Conservation (phyloP, 768 basidiomycete species). For the Fistulinella prunicolor region DNA sequence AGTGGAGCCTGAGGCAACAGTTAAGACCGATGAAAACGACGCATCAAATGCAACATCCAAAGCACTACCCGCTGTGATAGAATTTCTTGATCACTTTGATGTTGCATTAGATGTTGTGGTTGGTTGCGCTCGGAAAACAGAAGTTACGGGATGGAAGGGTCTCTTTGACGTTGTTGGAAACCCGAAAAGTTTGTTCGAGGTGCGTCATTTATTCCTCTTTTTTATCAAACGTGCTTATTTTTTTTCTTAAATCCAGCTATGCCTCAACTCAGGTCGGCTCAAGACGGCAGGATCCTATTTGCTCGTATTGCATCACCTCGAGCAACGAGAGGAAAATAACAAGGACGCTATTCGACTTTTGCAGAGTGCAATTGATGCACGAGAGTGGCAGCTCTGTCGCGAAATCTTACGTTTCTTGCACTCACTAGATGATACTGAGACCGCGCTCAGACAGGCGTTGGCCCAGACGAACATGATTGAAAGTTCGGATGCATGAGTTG, state of each 20-base stretch:
- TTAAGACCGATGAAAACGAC: conserved; percentile 29
- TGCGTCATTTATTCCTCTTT: conserved; percentile 31
- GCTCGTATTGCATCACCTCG: conserved; percentile 89
- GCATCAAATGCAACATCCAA: conserved; percentile 20
- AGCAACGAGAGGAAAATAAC: conserved; percentile 77
- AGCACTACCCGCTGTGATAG: conserved; percentile 67
- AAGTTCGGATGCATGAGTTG: background rate
- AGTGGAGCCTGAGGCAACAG: conserved; percentile 73
- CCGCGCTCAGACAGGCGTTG: conserved; percentile 61
- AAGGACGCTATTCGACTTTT: conserved; percentile 81
- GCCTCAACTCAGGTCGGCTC: conserved; percentile 66
- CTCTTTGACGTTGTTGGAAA: conserved; percentile 90
- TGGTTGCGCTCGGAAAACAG: conserved; percentile 94
- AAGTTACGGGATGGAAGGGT: conserved; percentile 85
- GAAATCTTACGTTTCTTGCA: conserved; percentile 91
- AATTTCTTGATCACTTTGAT: conserved; percentile 94
- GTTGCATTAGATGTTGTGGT: conserved; percentile 90
- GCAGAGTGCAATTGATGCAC: conserved; percentile 65
- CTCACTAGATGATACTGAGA: conserved; percentile 86
- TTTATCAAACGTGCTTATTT: background rate
- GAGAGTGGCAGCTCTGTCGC: conserved; percentile 89
- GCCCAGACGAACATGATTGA: conserved; percentile 43
- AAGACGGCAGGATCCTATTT: conserved; percentile 92
- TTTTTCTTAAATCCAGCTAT: conserved; percentile 62
- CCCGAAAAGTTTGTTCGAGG: conserved; percentile 90